Percentiles rank a stretch among this genome's conserved stretches.
Conservation (phyloP, 306 rosid species). For the Begonia fuchsioides region DNA sequence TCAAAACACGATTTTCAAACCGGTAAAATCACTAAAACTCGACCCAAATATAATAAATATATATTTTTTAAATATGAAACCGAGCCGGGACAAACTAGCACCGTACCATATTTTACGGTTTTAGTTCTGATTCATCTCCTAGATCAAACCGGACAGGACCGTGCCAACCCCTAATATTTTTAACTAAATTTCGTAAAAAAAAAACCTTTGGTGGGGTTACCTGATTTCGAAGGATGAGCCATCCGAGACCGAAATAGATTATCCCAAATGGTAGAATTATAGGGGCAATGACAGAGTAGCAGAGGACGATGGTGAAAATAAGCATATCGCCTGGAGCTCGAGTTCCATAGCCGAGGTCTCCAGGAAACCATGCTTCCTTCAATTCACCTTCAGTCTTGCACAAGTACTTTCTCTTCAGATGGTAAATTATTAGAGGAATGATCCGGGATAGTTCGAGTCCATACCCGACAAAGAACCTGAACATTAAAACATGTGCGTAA, state of each 20-base stretch:
- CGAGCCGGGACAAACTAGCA: no score
- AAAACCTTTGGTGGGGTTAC: no score
- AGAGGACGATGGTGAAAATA: slow-evolving; percentile 57
- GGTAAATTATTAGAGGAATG: slow-evolving; percentile 79
- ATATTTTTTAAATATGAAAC: no score
- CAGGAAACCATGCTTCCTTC: slow-evolving; percentile 78
- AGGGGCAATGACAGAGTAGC: slow-evolving; percentile 87
- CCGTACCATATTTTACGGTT: no score
- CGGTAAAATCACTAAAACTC: no score
- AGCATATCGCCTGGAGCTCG: slow-evolving; percentile 83
- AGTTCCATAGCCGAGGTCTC: slow-evolving; percentile 73
- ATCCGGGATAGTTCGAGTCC: slow-evolving; percentile 84
- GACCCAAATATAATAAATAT: no score
- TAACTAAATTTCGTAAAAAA: no score
- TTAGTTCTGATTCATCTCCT: no score
- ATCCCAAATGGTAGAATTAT: slow-evolving; percentile 78
- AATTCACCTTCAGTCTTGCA: slow-evolving; percentile 81
- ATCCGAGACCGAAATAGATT: slow-evolving; percentile 65
- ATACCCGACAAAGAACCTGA: slow-evolving; percentile 82
- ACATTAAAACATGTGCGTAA: no score
- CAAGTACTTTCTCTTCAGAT: slow-evolving; percentile 67
- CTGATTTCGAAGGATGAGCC: slow-evolving; percentile 94
- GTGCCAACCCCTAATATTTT: no score
- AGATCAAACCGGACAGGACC: no score
- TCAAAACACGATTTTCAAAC: no score